Evolutionary conservation across 2,329 filamentous ascomycete species (phyloP), one percentile per base, ranked within the genome.

Genomic region (Torrubiellomyces zombiae): DNA sequence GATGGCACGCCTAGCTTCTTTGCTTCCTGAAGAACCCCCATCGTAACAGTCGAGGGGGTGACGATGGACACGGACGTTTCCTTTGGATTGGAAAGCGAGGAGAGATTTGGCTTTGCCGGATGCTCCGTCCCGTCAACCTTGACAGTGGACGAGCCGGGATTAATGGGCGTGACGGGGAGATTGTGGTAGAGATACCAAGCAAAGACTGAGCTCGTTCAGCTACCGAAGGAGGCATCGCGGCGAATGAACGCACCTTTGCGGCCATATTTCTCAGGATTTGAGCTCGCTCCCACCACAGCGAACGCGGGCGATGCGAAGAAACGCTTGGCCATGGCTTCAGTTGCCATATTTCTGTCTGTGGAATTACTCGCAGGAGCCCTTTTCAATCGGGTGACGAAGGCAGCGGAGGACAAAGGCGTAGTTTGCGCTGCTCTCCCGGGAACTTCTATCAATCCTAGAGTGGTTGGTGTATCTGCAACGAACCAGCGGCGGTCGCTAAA

Each of bases 231-330:
- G 24, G 14, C n/a, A 11, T 12, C 16, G 14, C n/a, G 9, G 9
- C 15, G 16, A 15, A 20, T 12, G 18, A n/a, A 43, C 56, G 29
- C 50, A 85, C 83, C 73, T 58, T 82, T 85, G 51, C 93, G 77
- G 14, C 89, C 86, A 44, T 78, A 94, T 50, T 93, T 94, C 45
- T 62, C 58, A 20, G 77, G 61, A 52, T 92, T 82, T 26, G 78
- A 79, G 46, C 77, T 86, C 18, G 86, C 86, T 40, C 86, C 86
- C 12, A 85, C 82, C 15, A 94, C 86, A 30, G 86, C 85, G 48
- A 86, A 93, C 36, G 66, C 61, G 14, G 75, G 68, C 6, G 75
- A 76, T 4, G 69, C 63, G 57, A 94, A 92, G 63, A 94, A 94
- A 9, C 63, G 62, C 34, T 70, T 72, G 22, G 82, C 73, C 22